phyloP scores from a whole-genome alignment of 768 basidiomycete species.

The Botryobasidium botryosum region DNA sequence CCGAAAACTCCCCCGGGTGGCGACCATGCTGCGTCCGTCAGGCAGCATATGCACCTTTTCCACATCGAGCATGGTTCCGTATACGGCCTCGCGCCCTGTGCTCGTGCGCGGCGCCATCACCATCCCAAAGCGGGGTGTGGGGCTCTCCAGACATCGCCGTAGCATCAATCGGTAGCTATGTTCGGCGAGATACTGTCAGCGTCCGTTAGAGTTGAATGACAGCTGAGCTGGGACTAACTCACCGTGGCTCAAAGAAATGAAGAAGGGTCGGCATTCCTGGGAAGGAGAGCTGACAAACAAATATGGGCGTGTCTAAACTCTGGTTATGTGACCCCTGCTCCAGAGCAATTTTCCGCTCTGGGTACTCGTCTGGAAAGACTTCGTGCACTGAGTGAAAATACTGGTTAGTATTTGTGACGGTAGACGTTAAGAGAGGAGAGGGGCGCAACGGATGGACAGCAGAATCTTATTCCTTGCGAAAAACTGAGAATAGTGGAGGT shows the following conservation, averaged over 20 bases:
- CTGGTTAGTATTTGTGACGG: no score
- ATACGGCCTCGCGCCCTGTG: constrained; percentile 39
- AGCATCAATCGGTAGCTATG: constrained; percentile 88
- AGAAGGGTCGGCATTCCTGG: constrained; percentile 79
- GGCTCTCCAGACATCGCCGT: constrained; percentile 73
- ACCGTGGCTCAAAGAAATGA: constrained; percentile 88
- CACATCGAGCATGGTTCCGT: constrained; percentile 90
- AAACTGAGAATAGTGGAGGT: constrained; percentile 55
- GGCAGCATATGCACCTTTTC: constrained; percentile 68
- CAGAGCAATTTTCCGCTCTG: constrained; percentile 45
- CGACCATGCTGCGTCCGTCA: constrained; percentile 79
- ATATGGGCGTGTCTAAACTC: constrained; percentile 76
- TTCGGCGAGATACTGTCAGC: not conserved
- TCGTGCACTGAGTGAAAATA: constrained; percentile 37
- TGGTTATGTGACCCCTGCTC: constrained; percentile 62
- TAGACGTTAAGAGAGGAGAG: constrained; percentile 4
- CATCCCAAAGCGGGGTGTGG: constrained; percentile 80
- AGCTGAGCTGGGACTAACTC: constrained; percentile 4
- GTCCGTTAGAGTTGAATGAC: constrained; percentile 2
- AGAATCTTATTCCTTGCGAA: constrained; percentile 61
- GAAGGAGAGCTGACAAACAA: constrained; percentile 78
- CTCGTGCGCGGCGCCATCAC: constrained; percentile 46
- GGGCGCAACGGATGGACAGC: constrained; percentile 41
- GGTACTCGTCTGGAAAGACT: constrained; percentile 48
- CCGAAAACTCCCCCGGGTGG: constrained; percentile 53